Evolutionary conservation across 1,139 yeast species (phyloP).

Genomic region (Candida tropicalis): DNA sequence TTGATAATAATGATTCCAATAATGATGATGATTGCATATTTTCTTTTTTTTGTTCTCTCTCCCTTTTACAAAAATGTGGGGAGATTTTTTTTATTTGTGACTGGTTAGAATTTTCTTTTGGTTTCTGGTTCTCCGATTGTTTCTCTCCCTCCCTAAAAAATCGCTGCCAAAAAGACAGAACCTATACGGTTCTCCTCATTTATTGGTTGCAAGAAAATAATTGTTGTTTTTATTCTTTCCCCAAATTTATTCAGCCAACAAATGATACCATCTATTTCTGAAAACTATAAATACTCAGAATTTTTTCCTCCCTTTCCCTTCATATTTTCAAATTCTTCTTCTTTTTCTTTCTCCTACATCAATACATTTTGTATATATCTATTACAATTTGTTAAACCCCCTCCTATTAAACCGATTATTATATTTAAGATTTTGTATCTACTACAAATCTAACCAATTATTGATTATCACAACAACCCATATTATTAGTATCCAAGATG

Average conservation of each 20-base stretch:
- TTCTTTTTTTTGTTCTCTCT: too few species aligned
- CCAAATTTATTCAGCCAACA: not conserved
- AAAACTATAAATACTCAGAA: not conserved
- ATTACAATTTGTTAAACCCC: slow-evolving; percentile 2
- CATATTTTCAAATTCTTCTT: not conserved
- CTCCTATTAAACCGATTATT: not conserved
- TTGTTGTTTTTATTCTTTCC: not conserved
- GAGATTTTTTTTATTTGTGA: not conserved
- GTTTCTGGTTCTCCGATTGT: not conserved
- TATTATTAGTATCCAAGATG: slow-evolving; percentile 15
- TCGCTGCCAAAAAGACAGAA: too few species aligned
- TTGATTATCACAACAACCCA: not conserved
- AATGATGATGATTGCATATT: not conserved
- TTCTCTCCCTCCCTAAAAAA: too few species aligned
- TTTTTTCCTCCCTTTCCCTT: not conserved
- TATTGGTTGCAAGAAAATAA: slow-evolving; percentile 1
- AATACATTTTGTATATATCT: not conserved
- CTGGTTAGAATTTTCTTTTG: not conserved
- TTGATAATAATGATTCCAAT: too few species aligned
- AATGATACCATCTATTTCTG: too few species aligned
- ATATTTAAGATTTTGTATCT: not conserved
- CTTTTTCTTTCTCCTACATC: not conserved
- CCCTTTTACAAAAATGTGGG: too few species aligned
- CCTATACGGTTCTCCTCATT: too few species aligned
- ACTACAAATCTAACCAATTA: not conserved